Evolutionary conservation across 2,329 filamentous ascomycete genomes (phyloP).

Genomic region (Zasmidium citrigriseum): DNA sequence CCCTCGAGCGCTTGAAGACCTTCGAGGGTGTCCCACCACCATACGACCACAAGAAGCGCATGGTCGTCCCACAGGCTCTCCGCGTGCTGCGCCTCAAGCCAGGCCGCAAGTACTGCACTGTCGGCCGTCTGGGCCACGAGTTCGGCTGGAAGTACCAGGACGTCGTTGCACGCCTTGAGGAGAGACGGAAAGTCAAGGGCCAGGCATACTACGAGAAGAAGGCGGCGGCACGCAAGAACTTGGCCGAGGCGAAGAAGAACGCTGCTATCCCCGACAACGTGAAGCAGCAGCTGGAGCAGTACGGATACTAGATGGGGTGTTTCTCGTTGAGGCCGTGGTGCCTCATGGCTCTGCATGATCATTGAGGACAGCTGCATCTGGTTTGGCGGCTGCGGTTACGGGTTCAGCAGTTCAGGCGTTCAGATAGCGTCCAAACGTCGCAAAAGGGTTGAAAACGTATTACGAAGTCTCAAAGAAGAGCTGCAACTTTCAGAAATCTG

Average conservation of each 20-base stretch:
- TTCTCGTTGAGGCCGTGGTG: conserved; percentile 8
- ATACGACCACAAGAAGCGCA: conserved; percentile 99
- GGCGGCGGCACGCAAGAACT: conserved; percentile 90
- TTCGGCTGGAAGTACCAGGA: conserved; percentile 99
- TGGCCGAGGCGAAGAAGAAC: conserved; percentile 90
- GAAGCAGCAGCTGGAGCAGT: conserved; percentile 82
- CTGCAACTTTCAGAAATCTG: not conserved
- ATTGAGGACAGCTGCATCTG: conserved; percentile 13
- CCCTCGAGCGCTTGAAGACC: conserved; percentile 98
- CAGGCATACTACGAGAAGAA: conserved; percentile 99
- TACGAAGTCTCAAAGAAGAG: conserved; percentile 4
- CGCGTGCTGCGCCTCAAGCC: conserved; percentile 96
- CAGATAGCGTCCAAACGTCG: conserved; percentile 20
- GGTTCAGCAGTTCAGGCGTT: conserved; percentile 18
- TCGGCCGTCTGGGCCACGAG: conserved; percentile 96
- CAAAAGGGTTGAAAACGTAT: conserved; percentile 17
- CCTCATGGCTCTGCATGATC: conserved; percentile 15
- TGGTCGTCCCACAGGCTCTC: conserved; percentile 98
- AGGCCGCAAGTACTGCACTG: conserved; percentile 99
- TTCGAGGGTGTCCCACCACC: conserved; percentile 99
- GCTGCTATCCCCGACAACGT: conserved; percentile 85
- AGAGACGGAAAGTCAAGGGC: conserved; percentile 99
- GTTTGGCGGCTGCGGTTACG: conserved; percentile 14
- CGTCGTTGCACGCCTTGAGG: conserved; percentile 96
- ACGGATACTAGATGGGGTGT: conserved; percentile 73